Conservation (phyloP, 441 rosid species). For the Syzygium malaccense region DNA sequence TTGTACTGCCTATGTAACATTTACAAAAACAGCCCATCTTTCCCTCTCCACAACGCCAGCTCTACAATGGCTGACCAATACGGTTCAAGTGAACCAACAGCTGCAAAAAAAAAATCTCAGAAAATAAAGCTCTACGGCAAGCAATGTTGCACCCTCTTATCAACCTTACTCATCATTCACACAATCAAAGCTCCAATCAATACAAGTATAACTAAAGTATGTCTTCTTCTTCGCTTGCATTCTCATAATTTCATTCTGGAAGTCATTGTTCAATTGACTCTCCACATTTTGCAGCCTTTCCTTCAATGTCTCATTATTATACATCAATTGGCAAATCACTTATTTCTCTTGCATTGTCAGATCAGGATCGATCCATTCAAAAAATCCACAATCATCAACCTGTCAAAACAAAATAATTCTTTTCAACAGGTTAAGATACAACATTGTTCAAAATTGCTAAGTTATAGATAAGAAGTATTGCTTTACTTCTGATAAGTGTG, state of each 20-base stretch:
- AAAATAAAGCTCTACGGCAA: not conserved
- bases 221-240: not conserved
- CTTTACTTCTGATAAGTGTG: not conserved
- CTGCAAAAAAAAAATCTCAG: not conserved
- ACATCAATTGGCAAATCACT: not conserved
- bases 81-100: not conserved
- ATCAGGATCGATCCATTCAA: not conserved
- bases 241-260: not conserved
- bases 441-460: not conserved
- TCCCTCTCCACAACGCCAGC: not conserved
- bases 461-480: not conserved
- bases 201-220: not conserved
- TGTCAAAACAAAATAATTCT: not conserved
- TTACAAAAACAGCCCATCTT: not conserved
- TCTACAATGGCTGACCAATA: not conserved
- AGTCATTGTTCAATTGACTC: not conserved
- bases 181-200: not conserved
- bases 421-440: not conserved
- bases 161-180: not conserved
- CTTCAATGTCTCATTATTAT: not conserved
- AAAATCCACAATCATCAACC: not conserved
- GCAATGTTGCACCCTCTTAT: not conserved
- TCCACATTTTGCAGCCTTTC: not conserved
- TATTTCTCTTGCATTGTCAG: not conserved
- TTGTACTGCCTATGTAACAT: slow-evolving; percentile 32